Evolutionary conservation across 2,329 filamentous ascomycete species (phyloP), one percentile per base, ranked within the genome.

Genomic region (Cladorrhinum sp.): DNA sequence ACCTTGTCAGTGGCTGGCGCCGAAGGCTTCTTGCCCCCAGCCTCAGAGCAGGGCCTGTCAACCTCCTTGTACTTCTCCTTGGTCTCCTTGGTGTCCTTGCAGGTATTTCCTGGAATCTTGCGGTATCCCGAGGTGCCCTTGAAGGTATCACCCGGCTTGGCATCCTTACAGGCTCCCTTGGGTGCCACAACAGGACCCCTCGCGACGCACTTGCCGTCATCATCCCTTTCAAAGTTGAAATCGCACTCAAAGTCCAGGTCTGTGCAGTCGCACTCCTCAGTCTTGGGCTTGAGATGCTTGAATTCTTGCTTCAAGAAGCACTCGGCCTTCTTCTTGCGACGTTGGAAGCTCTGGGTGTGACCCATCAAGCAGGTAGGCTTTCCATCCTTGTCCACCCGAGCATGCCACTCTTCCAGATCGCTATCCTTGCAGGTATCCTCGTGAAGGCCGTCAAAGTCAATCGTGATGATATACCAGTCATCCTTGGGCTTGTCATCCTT

Each of bases 211-310:
- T 83, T 84, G 57, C 84, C 81, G 64, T 94, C 86, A 2, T 84
- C 79, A 36, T 81, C 81, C 60, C 81, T 80, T 67, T 85, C 84
- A 62, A 96, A 98, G 74, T 96, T 96, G 80, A 90, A 96, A 72
- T 98, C 94, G 73, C 95, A 99, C 76, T 99, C 95, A 73, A 96
- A 99, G 73, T 99, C 96, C 33, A 81, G 79, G 60, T 89, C 85
- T 0, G 87, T 86, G 75, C 95, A 99, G 46, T 91, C 86, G 79
- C 95, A 99, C 52, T 86, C 76, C 68, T 91, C 85, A 26, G 84
- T 88, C 63, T 87, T 79, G 1, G 89, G 85, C 33, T 84, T 76
- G 0, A 90, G 87, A 64, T 95, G 90, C 70, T 92, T 86, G 77
- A 96, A 97, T 57, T 94, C 86, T 62, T 90, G 82, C 68, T 91